Evolutionary conservation across 805 yeast genomes (phyloP).

Genomic region (Yarrowia keelungensis): DNA sequence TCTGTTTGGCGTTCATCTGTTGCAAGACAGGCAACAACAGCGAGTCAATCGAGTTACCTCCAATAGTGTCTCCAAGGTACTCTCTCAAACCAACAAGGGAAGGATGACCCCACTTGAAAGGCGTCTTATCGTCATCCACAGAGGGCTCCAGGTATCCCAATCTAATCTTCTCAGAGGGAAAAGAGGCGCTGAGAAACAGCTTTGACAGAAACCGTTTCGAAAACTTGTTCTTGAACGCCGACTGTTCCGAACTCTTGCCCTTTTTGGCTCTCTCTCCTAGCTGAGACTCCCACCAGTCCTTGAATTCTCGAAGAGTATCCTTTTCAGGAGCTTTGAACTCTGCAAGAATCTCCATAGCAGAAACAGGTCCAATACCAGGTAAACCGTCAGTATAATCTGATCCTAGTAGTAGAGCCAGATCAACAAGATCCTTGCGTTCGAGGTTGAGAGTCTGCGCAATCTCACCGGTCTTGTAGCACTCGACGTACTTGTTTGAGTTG

Average conservation of each 20-base stretch:
- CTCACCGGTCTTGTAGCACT: constrained; percentile 70
- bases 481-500: constrained; percentile 90
- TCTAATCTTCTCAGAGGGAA: constrained; percentile 72
- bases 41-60: constrained; percentile 87
- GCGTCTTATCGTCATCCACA: constrained; percentile 80
- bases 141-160: constrained; percentile 82
- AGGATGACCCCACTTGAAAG: constrained; percentile 90
- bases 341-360: constrained; percentile 87
- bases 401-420: constrained; percentile 83
- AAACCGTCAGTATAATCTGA: constrained; percentile 96
- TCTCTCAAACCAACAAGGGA: constrained; percentile 78
- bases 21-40: constrained; percentile 83
- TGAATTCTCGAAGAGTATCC: constrained; percentile 55
- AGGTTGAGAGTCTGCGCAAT: constrained; percentile 71
- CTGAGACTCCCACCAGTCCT: constrained; percentile 65
- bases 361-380: constrained; percentile 92
- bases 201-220: constrained; percentile 63
- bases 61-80: constrained; percentile 71
- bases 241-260: not conserved
- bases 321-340: constrained; percentile 63
- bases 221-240: constrained; percentile 60
- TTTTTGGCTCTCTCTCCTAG: constrained; percentile 52
- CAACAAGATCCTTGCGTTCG: constrained; percentile 68
- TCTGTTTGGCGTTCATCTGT: constrained; percentile 61
- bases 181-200: constrained; percentile 62